A percentile compares a stretch with the other conserved stretches of the same genome.
Conservation (phyloP, 1,284 basidiomycete genomes). For the Fomitiporia mediterranea region DNA sequence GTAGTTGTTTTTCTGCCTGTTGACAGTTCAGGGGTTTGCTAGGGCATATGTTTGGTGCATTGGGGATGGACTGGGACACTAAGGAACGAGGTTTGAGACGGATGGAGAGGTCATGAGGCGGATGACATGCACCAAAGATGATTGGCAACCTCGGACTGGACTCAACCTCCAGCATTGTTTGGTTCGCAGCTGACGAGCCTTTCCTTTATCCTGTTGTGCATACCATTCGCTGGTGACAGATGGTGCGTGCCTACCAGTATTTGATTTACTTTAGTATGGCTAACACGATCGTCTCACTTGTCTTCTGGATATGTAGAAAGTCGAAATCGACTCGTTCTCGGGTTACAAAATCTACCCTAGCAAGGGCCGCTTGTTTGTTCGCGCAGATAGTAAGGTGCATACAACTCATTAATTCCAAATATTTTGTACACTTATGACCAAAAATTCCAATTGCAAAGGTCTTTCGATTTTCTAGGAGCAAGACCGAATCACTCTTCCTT, state of each 20-base stretch:
- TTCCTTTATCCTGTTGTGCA: not conserved
- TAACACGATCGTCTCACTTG: not conserved
- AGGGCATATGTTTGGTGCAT: no score
- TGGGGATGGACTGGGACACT: not conserved
- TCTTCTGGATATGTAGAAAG: constrained; percentile 58
- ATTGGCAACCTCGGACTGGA: no score
- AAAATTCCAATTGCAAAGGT: constrained; percentile 52
- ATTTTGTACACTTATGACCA: constrained; percentile 8
- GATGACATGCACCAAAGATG: no score
- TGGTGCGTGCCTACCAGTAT: constrained; percentile 2
- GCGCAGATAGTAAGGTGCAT: constrained; percentile 91
- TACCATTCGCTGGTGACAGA: constrained; percentile 1
- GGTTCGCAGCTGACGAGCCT: not conserved
- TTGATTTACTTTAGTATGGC: not conserved
- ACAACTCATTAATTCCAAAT: not conserved
- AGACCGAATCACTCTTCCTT: constrained; percentile 95
- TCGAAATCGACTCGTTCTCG: constrained; percentile 96
- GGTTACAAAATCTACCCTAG: constrained; percentile 95
- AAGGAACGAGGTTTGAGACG: not conserved
- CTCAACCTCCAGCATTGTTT: not conserved
- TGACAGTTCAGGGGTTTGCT: not conserved
- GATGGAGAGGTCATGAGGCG: no score
- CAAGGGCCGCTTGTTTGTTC: constrained; percentile 94
- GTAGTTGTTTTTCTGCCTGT: not conserved
- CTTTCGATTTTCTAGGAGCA: constrained; percentile 88